Conservation (phyloP, 106 monocot species). For the Phalaenopsis aphrodite region DNA sequence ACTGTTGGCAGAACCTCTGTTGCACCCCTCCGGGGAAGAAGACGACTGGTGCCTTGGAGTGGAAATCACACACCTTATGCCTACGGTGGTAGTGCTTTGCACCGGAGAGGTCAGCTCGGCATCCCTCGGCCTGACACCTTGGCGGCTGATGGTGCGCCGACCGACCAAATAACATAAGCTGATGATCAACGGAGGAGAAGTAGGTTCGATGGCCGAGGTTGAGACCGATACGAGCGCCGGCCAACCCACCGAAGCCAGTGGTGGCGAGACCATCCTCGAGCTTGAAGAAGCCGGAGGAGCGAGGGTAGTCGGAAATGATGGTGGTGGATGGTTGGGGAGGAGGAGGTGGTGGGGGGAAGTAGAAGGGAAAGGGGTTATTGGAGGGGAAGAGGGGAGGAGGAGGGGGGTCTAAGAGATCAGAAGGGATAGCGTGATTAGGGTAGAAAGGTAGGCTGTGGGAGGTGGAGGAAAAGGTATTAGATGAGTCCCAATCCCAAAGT, state of each 20-base stretch:
- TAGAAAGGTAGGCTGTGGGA: neutral
- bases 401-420: no score
- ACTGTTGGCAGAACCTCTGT: constrained; percentile 47
- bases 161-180: neutral
- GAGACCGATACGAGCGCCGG: constrained; percentile 14
- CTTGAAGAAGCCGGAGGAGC: neutral
- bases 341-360: neutral
- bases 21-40: constrained; percentile 11
- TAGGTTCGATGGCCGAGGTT: constrained; percentile 38
- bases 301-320: neutral
- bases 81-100: constrained; percentile 41
- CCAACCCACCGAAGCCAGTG: neutral
- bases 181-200: constrained; percentile 25
- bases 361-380: neutral
- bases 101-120: constrained; percentile 21
- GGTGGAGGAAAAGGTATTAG: neutral
- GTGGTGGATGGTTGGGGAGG: neutral
- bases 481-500: neutral
- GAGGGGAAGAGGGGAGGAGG: no score
- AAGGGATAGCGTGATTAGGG: neutral
- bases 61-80: constrained; percentile 43
- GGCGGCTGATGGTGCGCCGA: constrained; percentile 13
- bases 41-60: constrained; percentile 36
- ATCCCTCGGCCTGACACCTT: constrained; percentile 38
- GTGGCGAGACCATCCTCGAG: neutral